Conservation (phyloP, 306 rosid genomes). For the Fragaria vesca region DNA sequence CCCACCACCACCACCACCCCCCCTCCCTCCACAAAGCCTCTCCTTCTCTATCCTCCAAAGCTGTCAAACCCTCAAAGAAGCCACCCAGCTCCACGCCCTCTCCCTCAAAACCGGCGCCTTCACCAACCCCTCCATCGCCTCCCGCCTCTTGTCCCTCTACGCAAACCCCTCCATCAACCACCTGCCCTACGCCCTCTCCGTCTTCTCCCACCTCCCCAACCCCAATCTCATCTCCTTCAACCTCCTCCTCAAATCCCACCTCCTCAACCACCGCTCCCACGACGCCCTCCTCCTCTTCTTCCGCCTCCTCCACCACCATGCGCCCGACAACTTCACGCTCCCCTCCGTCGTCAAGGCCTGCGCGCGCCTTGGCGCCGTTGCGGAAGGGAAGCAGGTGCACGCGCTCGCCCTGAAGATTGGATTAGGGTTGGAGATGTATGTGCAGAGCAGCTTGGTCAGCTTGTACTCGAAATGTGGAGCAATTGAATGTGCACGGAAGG, state of each 20-base stretch:
- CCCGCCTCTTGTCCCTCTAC: slow-evolving; percentile 49
- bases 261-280: slow-evolving; percentile 43
- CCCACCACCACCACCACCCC: background rate
- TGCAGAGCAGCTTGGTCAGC: slow-evolving; percentile 55
- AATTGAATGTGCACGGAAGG: slow-evolving; percentile 41
- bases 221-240: slow-evolving; percentile 47
- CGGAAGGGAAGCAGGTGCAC: slow-evolving; percentile 57
- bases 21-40: background rate
- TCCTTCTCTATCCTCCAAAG: slow-evolving; percentile 20
- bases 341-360: slow-evolving; percentile 55
- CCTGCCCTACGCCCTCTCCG: slow-evolving; percentile 39
- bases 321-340: slow-evolving; percentile 47
- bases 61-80: slow-evolving; percentile 35
- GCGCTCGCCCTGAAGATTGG: slow-evolving; percentile 49
- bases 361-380: slow-evolving; percentile 40
- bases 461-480: slow-evolving; percentile 55
- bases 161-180: slow-evolving; percentile 45
- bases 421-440: slow-evolving; percentile 46
- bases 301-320: slow-evolving; percentile 29
- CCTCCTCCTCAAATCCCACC: slow-evolving; percentile 42
- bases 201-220: slow-evolving; percentile 32
- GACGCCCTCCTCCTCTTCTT: slow-evolving; percentile 42
- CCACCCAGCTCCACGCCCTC: slow-evolving; percentile 39
- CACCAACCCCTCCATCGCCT: slow-evolving; percentile 35
- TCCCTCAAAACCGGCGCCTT: slow-evolving; percentile 46